Base-by-base conservation (phyloP, 371 early-diverging fungal species). In the Circinella umbellata region DNA sequence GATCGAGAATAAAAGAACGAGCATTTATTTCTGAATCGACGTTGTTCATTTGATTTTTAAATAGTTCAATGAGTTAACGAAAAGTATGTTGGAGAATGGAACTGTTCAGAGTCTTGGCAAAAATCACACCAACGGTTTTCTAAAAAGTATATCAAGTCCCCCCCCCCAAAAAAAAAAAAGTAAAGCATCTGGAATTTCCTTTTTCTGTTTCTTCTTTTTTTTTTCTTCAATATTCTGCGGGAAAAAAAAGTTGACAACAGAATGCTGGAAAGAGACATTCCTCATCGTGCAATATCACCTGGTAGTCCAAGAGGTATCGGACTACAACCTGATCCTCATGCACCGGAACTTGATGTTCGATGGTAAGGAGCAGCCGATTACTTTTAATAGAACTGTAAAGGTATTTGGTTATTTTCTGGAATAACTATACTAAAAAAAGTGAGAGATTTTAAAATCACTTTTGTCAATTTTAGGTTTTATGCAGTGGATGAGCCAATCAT, bases 271-370 rank as follows among this genome's bases (percentile, higher is more conserved):
- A 51, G 53, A 64, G 65, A 64, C 38, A 37, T 36, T 27, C 48
- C 46, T 35, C 48, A 36, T 48, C 65, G 53, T 17, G 57, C 34
- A 7, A 27, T 64, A n/a, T 36, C 68, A 39, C 68, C 54, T 49
- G 68, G 61, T 15, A 67, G 68, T 20, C 68, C 68, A n/a, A 59
- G 68, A 36, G 57, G 48, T 1, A n/a, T 67, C 13, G 68, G 72
- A 17, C 63, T 71, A 27, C 67, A 49, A 39, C 72, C 72, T 13
- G 72, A 71, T 64, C 72, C 72, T 17, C 49, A 67, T 34, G 72
- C 61, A 1, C 72, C 72, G 9, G 42, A 53, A 17, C 62, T 71
- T 17, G 66, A 61, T 18, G 49, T 67, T 13, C 72, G 60, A 67
- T 71, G 72, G 72, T 71, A 67, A 57, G 4, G 62, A 10, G 18